Evolutionary conservation across 2,329 filamentous ascomycete species (phyloP).

Genomic region (Aspergillus neotritici): DNA sequence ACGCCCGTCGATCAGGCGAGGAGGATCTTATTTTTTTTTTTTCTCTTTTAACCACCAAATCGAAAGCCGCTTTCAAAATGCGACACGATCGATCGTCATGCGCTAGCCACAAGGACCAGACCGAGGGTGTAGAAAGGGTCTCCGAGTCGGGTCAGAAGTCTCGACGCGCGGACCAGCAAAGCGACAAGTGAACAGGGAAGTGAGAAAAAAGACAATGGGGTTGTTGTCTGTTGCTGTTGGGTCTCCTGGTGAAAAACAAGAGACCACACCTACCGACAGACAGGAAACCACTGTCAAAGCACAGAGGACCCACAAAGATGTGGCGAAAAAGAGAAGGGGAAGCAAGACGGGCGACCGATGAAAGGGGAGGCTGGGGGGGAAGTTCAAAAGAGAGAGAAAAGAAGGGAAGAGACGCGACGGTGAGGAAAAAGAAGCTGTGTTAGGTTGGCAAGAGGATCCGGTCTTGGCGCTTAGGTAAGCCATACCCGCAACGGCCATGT

Average conservation of each 20-base stretch:
- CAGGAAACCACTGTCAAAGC: conserved; percentile 12
- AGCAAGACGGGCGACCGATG: background rate
- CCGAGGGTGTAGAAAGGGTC: background rate
- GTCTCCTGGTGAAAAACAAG: conserved; percentile 7
- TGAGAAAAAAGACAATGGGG: conserved; percentile 1
- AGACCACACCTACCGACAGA: conserved; percentile 13
- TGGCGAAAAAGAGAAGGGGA: conserved; percentile 3
- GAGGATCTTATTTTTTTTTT: no score
- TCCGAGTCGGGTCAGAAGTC: conserved; percentile 5
- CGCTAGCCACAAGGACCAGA: conserved; percentile 1
- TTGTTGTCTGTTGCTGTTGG: conserved; percentile 11
- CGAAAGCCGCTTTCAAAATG: background rate
- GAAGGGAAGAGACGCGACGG: conserved; percentile 11
- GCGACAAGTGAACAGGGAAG: conserved; percentile 1
- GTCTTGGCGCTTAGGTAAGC: no score
- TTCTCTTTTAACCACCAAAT: background rate
- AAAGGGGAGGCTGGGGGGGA: conserved; percentile 5
- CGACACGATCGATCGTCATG: conserved; percentile 4
- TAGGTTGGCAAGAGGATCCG: no score
- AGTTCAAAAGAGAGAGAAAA: conserved; percentile 7
- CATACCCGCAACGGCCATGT: no score
- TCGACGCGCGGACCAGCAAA: conserved; percentile 12
- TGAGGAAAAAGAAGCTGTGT: conserved; percentile 13
- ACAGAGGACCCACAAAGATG: conserved; percentile 5
- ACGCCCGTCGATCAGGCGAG: background rate